Conservation (phyloP, 495 filamentous ascomycete genomes). For the Evernia prunastri region DNA sequence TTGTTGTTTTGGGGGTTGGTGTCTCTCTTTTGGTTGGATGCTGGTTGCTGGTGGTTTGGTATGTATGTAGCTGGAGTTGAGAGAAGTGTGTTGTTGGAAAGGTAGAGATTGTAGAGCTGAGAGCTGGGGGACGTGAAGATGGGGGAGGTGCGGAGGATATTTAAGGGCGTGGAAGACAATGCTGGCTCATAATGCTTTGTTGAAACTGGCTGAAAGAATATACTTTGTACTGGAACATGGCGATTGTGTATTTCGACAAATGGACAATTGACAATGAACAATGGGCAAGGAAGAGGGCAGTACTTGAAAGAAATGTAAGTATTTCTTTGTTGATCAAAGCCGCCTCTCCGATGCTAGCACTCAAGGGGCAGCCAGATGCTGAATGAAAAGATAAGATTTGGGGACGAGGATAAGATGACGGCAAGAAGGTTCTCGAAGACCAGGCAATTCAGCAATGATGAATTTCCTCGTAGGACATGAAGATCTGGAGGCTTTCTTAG, state of each 20-base stretch:
- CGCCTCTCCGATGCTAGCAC: not conserved
- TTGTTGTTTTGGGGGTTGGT: not conserved
- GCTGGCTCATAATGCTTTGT: slow-evolving; percentile 4
- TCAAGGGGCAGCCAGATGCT: not conserved
- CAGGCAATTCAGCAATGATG: not conserved
- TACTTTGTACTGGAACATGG: not conserved
- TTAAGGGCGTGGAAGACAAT: not conserved
- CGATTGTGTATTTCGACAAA: not conserved
- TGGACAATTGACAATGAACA: not conserved
- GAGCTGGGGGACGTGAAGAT: not conserved
- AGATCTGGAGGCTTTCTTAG: not conserved
- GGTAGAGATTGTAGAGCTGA: not conserved
- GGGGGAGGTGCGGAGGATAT: not conserved
- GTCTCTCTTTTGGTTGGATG: not conserved
- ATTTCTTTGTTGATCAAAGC: not conserved
- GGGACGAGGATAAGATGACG: no score
- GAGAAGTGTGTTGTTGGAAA: not conserved
- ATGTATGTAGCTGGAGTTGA: not conserved
- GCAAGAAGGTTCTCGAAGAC: not conserved
- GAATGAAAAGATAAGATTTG: not conserved
- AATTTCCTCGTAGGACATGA: not conserved
- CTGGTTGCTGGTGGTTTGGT: not conserved
- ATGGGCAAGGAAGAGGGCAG: not conserved
- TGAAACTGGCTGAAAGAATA: not conserved
- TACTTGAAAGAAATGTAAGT: not conserved